Conservation (phyloP, 306 rosid genomes). For the Dryas drummondii region DNA sequence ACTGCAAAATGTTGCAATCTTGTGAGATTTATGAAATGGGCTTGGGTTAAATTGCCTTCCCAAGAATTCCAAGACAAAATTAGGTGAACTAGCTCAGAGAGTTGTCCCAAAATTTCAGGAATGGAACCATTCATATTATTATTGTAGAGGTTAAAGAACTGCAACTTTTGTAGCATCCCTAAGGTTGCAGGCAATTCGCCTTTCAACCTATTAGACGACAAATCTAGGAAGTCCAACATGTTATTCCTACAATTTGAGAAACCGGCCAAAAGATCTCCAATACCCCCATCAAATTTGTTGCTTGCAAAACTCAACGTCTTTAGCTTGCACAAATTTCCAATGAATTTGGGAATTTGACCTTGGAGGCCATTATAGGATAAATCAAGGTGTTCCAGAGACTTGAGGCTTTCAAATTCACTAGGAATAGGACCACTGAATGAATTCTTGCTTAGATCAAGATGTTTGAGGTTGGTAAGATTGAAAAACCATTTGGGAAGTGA, state of each 20-base stretch:
- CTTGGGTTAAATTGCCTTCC: conserved; percentile 27
- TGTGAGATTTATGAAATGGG: conserved; percentile 31
- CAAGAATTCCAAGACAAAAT: not conserved
- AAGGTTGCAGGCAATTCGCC: not conserved
- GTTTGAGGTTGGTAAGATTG: not conserved
- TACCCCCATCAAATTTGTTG: not conserved
- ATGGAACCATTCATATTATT: conserved; percentile 34
- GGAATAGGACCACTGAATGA: not conserved
- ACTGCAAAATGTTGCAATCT: not conserved
- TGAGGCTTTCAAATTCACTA: not conserved
- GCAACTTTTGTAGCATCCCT: not conserved
- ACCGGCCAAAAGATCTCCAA: not conserved
- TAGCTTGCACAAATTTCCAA: not conserved
- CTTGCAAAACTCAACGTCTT: not conserved
- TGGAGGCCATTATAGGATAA: fast-evolving
- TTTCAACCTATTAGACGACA: not conserved
- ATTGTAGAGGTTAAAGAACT: not conserved
- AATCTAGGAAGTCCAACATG: conserved; percentile 10
- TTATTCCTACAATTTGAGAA: conserved; percentile 20
- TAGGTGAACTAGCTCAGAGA: conserved; percentile 23
- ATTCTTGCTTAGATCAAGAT: not conserved
- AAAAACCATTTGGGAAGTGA: not conserved
- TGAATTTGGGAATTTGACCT: not conserved
- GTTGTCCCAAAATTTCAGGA: conserved; percentile 39
- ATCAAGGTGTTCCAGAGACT: not conserved